Evolutionary conservation across 2,329 filamentous ascomycete genomes (phyloP), one percentile per base, ranked within the genome.

Genomic region (Nannizziopsis barbatae): DNA sequence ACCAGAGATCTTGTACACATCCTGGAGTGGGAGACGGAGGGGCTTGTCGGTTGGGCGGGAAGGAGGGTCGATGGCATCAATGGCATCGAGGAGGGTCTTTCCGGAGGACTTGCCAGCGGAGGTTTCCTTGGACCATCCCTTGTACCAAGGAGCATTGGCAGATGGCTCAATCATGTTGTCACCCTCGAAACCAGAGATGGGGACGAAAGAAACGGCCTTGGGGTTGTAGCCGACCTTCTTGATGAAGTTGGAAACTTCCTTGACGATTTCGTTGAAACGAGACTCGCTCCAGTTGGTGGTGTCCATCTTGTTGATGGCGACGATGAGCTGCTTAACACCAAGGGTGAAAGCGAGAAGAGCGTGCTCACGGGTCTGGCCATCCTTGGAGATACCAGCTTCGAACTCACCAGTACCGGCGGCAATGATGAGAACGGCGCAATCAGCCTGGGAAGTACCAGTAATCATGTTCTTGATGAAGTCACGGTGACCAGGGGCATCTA

Each of bases 381-480:
- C 92, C 87, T 98, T 98, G 84, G 92, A 96, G 86, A 98, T 98
- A 96, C 92, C 92, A 84, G 92, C 92, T 84, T 98, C 92, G 84
- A 98, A 98, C 83, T 98, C 92, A 95, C 92, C 92, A 87, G 88
- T 95, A 81, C 92, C 92, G 69, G 92, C 88, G 67, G 90, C 92
- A 76, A 98, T 98, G 79, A 98, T 96, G 80, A 98, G 89, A 74
- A 98, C 87, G 70, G 92, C 92, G 78, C 92, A 96, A 72, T 98
- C 92, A 66, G 92, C 92, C 85, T 96, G 92, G 75, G 92, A 98
- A 71, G 92, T 96, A 89, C 92, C 92, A 84, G 92, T 96, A 75
- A 98, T 98, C 92, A 98, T 98, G 89, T 96, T 98, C 90, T 98
- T 98, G 87, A 98, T 96, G 83, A 96, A 98, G 72, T 98, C 92